phyloP scores from a whole-genome alignment of 305 asterid species.

The Caryopteris hybrid region DNA sequence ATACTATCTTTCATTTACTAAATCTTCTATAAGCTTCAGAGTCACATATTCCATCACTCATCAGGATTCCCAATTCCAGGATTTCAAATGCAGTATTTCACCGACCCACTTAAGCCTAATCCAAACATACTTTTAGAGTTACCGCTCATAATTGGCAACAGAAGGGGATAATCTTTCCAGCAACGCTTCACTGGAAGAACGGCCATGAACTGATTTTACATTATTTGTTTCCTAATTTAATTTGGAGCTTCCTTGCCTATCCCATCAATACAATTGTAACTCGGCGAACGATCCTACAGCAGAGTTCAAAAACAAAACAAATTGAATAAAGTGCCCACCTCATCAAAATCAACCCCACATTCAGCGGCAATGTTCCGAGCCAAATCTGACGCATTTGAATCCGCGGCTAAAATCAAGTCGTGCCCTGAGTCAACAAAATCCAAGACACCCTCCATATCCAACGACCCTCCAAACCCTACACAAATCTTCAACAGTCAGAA shows the following conservation, averaged over 20 bases:
- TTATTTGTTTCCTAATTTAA: background rate
- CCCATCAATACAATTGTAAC: background rate
- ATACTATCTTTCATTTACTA: background rate
- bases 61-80: too few species aligned
- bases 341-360: slow-evolving; percentile 74
- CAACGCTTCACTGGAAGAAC: background rate
- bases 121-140: background rate
- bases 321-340: slow-evolving; percentile 31
- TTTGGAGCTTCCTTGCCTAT: background rate
- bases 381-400: slow-evolving; percentile 62
- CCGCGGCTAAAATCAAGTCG: slow-evolving; percentile 73
- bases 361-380: slow-evolving; percentile 63
- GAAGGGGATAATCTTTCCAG: background rate
- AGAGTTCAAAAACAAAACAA: background rate
- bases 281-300: background rate
- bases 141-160: background rate
- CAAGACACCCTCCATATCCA: slow-evolving; percentile 63
- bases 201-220: background rate
- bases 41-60: background rate
- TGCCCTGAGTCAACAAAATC: slow-evolving; percentile 74
- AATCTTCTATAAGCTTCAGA: background rate
- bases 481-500: slow-evolving; percentile 8
- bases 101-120: too few species aligned
- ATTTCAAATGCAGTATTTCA: too few species aligned
- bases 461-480: slow-evolving; percentile 63